A percentile compares a stretch with the other conserved stretches of the same genome.
Conservation (phyloP, 106 monocot genomes). For the Dendrobium huoshanense region DNA sequence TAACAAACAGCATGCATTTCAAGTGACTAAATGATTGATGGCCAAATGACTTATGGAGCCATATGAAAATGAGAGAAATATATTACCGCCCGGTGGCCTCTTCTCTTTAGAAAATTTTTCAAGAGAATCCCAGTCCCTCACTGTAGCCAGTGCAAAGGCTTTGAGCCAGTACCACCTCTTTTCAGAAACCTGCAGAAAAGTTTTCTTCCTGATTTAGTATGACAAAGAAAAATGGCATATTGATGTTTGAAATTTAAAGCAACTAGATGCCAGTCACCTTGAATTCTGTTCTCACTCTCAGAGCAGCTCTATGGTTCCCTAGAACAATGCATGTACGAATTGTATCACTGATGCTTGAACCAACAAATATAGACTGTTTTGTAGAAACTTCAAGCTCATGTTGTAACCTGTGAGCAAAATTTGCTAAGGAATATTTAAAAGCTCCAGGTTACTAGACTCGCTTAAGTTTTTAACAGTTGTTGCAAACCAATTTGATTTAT, state of each 20-base stretch:
- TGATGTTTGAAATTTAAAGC: neutral
- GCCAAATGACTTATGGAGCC: too few relatives aligned
- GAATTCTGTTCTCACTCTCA: slow-evolving; percentile 86
- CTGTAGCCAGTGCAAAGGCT: slow-evolving; percentile 87
- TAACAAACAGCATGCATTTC: too few relatives aligned
- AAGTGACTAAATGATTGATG: too few relatives aligned
- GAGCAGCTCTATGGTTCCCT: slow-evolving; percentile 88
- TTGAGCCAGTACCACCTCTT: slow-evolving; percentile 99
- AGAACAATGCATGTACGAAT: slow-evolving; percentile 92
- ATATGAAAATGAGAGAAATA: neutral
- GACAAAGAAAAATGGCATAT: neutral
- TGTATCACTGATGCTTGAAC: slow-evolving; percentile 96
- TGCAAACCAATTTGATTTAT: too few relatives aligned
- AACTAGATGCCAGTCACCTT: slow-evolving; percentile 41
- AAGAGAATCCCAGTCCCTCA: slow-evolving; percentile 80
- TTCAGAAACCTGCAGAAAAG: slow-evolving; percentile 74
- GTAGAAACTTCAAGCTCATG: slow-evolving; percentile 87
- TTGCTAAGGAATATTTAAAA: neutral
- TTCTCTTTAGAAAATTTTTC: slow-evolving; percentile 98
- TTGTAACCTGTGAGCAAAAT: slow-evolving; percentile 50
- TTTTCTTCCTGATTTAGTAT: neutral
- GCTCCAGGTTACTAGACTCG: too few relatives aligned
- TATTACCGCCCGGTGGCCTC: slow-evolving; percentile 87
- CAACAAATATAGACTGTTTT: slow-evolving; percentile 96
- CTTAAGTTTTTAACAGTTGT: neutral